These are phyloP conservation scores for Scytalidium sp. DNA, from an alignment of 2,329 filamentous ascomycete species.

Conservation along the genomic window DNA sequence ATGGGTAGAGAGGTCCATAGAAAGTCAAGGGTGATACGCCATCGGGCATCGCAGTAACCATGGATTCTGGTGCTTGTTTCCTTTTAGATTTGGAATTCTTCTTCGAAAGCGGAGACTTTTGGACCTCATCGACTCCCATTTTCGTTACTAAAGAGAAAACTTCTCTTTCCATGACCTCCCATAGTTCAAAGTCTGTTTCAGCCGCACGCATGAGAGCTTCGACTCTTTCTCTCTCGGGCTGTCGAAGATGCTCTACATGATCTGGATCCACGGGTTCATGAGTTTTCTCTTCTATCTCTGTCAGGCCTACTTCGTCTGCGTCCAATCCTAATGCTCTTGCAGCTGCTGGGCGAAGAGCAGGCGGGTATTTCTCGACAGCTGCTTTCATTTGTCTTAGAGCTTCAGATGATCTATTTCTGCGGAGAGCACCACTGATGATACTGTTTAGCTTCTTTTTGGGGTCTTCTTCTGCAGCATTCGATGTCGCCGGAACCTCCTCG, in stretches of 20 bases:
- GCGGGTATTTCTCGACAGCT: conserved; percentile 24
- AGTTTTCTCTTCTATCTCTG: conserved; percentile 6
- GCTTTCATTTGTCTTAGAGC: conserved; percentile 10
- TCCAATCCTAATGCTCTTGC: conserved; percentile 25
- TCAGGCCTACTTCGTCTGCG: conserved; percentile 1
- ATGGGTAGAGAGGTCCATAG: conserved; percentile 63
- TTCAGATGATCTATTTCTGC: not conserved
- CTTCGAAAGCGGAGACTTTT: conserved; percentile 1
- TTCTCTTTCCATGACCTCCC: conserved; percentile 63
- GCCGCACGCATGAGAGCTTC: conserved; percentile 52
- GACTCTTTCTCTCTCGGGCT: conserved; percentile 49
- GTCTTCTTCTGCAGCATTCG: not conserved
- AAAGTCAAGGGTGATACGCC: conserved; percentile 39
- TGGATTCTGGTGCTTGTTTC: not conserved
- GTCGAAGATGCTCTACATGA: conserved; percentile 23
- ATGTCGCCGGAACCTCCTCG: not conserved
- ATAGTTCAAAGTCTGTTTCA: conserved; percentile 60
- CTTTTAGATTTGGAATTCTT: conserved; percentile 7
- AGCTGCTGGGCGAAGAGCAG: conserved; percentile 23
- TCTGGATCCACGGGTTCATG: conserved; percentile 5
- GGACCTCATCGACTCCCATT: conserved; percentile 46
- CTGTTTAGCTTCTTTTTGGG: not conserved
- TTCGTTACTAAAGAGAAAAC: conserved; percentile 60
- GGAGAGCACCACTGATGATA: not conserved
- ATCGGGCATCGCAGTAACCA: conserved; percentile 1